A percentile compares a stretch with the other conserved stretches of the same genome.
Evolutionary conservation across 2,329 filamentous ascomycete species (phyloP).

Genomic region (Cercospora sesami): DNA sequence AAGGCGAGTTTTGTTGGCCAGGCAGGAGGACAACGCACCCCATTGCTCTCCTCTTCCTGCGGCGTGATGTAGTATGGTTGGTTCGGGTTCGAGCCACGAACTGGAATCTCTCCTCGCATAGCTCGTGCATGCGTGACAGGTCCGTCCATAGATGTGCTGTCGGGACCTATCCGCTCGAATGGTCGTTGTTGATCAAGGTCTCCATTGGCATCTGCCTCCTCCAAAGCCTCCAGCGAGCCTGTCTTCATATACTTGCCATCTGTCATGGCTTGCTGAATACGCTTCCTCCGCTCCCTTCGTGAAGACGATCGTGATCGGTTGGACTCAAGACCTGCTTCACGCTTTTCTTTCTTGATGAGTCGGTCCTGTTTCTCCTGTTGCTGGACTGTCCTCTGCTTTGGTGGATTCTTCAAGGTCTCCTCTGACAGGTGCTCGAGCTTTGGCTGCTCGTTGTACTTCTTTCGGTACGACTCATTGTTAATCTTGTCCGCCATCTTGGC

Average conservation of each 20-base stretch:
- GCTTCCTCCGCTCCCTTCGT: constrained; percentile 49
- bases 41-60: constrained; percentile 22
- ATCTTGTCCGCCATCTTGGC: constrained; percentile 21
- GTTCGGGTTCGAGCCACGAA: constrained; percentile 54
- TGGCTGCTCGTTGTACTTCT: constrained; percentile 31
- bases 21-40: constrained; percentile 17
- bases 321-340: constrained; percentile 40
- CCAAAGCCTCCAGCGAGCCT: constrained; percentile 49
- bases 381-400: constrained; percentile 44
- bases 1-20: not conserved
- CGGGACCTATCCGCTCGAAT: constrained; percentile 58
- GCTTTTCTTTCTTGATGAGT: constrained; percentile 37
- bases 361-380: constrained; percentile 51
- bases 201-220: constrained; percentile 54
- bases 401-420: constrained; percentile 30
- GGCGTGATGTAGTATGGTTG: constrained; percentile 47
- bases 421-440: constrained; percentile 31
- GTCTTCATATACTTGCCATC: constrained; percentile 57
- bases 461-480: constrained; percentile 29
- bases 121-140: constrained; percentile 57
- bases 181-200: constrained; percentile 52
- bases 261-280: constrained; percentile 47
- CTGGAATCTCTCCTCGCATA: constrained; percentile 56
- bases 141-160: constrained; percentile 58
- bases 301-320: constrained; percentile 51